phyloP scores from a whole-genome alignment of 805 yeast genomes.

The Isabelozyma gotoi region DNA sequence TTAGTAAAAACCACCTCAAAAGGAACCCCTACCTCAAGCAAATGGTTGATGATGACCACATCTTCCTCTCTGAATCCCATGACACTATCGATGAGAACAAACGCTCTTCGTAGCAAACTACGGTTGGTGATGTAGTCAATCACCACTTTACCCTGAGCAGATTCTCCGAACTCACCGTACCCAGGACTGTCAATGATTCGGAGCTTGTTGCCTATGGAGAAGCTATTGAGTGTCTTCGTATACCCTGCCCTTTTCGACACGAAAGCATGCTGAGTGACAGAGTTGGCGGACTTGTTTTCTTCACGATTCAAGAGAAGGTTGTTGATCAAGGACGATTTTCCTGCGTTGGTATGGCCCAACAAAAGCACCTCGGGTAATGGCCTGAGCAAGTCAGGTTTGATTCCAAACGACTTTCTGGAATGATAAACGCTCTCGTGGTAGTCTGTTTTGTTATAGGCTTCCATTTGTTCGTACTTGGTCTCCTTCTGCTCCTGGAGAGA shows the following conservation, averaged over 20 bases:
- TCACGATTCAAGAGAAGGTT: conserved; percentile 47
- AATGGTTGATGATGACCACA: conserved; percentile 45
- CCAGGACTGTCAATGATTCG: conserved; percentile 87
- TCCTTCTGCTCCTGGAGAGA: conserved; percentile 11
- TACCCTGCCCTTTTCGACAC: conserved; percentile 57
- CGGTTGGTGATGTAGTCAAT: conserved; percentile 60
- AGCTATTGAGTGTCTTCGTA: conserved; percentile 69
- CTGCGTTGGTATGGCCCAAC: conserved; percentile 82
- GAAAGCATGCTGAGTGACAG: conserved; percentile 45
- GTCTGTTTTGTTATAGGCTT: conserved; percentile 22
- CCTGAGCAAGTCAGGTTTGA: conserved; percentile 28
- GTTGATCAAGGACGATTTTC: conserved; percentile 78
- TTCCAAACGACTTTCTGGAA: conserved; percentile 29
- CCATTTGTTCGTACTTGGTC: conserved; percentile 15
- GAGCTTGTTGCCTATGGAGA: conserved; percentile 60
- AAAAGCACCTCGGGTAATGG: conserved; percentile 69
- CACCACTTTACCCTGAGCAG: conserved; percentile 68
- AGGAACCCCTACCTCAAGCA: conserved; percentile 57
- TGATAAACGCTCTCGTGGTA: conserved; percentile 13
- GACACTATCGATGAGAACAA: conserved; percentile 58
- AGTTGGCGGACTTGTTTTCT: conserved; percentile 21
- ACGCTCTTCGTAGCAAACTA: conserved; percentile 54
- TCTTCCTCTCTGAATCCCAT: conserved; percentile 64
- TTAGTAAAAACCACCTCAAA: conserved; percentile 79
- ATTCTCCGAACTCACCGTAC: conserved; percentile 71